A percentile compares a stretch with the other conserved stretches of the same genome.
Conservation (phyloP, 2,329 filamentous ascomycete genomes). For the Pyrenophora seminiperda region DNA sequence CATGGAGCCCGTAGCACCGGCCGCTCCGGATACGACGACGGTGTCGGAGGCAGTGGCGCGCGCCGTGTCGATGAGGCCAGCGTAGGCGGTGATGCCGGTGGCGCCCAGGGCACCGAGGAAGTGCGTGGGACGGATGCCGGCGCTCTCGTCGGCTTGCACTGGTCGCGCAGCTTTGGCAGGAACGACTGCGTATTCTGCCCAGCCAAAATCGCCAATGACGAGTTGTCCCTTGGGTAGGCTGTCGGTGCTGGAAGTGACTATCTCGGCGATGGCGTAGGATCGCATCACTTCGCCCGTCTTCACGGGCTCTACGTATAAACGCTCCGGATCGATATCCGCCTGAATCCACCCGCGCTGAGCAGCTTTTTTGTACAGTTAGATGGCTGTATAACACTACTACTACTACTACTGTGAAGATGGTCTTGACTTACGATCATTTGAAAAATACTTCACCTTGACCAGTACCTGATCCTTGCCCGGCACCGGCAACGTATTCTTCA, state of each 20-base stretch:
- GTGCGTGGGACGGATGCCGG: constrained; percentile 50
- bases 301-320: constrained; percentile 56
- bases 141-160: constrained; percentile 37
- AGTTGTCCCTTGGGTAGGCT: constrained; percentile 62
- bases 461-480: constrained; percentile 52
- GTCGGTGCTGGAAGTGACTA: constrained; percentile 62
- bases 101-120: constrained; percentile 55
- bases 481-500: constrained; percentile 42
- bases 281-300: constrained; percentile 63
- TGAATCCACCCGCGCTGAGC: constrained; percentile 53
- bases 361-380: constrained; percentile 20
- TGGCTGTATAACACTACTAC: no score
- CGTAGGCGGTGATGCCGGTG: constrained; percentile 73
- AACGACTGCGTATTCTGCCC: constrained; percentile 68
- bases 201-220: constrained; percentile 61
- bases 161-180: constrained; percentile 41
- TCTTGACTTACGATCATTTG: constrained; percentile 52
- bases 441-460: constrained; percentile 54
- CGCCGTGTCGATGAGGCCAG: constrained; percentile 71
- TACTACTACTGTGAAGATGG: no score
- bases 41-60: constrained; percentile 69
- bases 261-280: constrained; percentile 62
- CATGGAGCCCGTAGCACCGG: constrained; percentile 76
- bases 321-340: constrained; percentile 42
- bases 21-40: constrained; percentile 77